Evolutionary conservation across 169 alveolate genomes (phyloP).

Genomic region (Eimeria sp.): DNA sequence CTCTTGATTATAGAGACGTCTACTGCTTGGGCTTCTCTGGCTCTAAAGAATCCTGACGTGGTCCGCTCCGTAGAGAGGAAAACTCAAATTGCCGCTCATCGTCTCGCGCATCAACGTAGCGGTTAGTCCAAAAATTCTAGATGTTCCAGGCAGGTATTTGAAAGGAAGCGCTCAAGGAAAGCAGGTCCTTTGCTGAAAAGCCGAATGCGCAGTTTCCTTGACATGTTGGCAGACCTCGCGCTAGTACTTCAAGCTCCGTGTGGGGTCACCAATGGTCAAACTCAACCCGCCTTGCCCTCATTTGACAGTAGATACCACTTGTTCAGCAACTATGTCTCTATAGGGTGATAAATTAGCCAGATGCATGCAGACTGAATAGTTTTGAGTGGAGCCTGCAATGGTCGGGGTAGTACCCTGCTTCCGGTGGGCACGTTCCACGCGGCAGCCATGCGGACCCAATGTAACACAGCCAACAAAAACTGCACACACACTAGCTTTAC

Average conservation of each 20-base stretch:
- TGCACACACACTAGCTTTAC: neutral
- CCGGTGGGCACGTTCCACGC: neutral
- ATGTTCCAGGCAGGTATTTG: neutral
- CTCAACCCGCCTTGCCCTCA: neutral
- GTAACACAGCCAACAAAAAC: neutral
- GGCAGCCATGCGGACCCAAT: neutral
- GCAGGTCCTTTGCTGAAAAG: neutral
- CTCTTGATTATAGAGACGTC: neutral
- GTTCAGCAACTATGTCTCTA: neutral
- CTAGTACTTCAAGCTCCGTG: neutral
- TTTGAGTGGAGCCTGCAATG: neutral
- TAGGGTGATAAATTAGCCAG: neutral
- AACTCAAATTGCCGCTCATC: neutral
- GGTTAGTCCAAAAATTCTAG: neutral
- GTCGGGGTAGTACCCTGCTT: neutral
- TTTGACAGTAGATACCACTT: neutral
- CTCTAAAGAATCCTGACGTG: neutral
- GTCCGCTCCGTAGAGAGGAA: neutral
- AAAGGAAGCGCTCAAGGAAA: neutral
- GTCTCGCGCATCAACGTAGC: neutral
- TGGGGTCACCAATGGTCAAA: conserved; percentile 32
- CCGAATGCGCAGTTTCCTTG: neutral
- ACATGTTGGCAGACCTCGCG: neutral
- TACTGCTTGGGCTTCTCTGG: neutral
- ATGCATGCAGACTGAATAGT: neutral